A percentile compares a stretch with the other conserved stretches of the same genome.
phyloP scores from a whole-genome alignment of 257 asterid genomes.

The Solanum sejunctum region DNA sequence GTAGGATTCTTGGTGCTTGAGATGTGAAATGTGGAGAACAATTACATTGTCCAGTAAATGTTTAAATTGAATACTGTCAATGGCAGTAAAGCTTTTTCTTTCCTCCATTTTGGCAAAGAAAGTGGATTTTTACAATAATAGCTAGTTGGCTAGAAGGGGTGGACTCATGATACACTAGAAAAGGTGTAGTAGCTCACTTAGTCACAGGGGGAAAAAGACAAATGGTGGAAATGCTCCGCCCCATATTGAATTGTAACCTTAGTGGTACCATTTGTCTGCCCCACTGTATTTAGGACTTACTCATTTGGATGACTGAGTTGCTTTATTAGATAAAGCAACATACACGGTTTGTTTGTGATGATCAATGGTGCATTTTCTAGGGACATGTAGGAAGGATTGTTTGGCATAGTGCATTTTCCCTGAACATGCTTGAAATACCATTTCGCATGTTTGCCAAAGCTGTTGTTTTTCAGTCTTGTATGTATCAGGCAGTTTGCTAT shows the following conservation, averaged over 20 bases:
- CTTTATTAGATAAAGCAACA: not conserved
- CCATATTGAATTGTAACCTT: not conserved
- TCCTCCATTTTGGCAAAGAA: not conserved
- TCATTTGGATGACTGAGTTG: not conserved
- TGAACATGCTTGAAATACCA: not conserved
- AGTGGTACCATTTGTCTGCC: not conserved
- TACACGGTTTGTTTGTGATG: not conserved
- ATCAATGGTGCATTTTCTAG: not conserved
- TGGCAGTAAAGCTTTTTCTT: not conserved
- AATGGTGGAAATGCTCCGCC: not conserved
- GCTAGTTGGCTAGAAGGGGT: not conserved
- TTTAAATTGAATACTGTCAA: not conserved
- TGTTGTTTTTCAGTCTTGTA: not conserved
- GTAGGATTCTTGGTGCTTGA: not conserved
- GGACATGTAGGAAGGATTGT: not conserved
- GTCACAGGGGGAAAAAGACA: not conserved
- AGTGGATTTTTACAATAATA: not conserved
- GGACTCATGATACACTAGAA: not conserved
- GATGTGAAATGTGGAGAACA: not conserved
- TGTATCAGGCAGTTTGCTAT: not conserved
- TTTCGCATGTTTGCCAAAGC: not conserved
- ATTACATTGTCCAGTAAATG: not conserved
- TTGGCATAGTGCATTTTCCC: not conserved
- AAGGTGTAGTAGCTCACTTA: not conserved
- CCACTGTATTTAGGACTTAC: not conserved